phyloP scores from a whole-genome alignment of 164 flowering plant genomes.

The Taxillus chinensis region DNA sequence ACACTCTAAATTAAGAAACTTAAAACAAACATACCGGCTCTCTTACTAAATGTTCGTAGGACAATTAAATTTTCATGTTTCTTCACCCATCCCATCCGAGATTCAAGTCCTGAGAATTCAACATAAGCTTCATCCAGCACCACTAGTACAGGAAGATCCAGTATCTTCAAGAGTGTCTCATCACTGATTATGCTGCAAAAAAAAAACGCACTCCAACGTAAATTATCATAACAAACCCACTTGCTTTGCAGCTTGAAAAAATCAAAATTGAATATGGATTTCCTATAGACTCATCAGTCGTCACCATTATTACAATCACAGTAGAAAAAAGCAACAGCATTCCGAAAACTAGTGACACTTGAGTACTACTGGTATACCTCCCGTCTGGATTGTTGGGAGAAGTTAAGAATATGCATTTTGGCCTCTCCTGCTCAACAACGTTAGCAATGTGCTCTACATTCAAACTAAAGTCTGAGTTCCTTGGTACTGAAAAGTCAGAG shows the following conservation, averaged over 20 bases:
- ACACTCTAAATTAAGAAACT: not conserved
- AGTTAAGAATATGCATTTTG: slow-evolving; percentile 90
- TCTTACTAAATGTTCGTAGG: slow-evolving; percentile 92
- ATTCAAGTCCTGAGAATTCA: slow-evolving; percentile 80
- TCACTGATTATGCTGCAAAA: slow-evolving; percentile 67
- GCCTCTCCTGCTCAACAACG: slow-evolving; percentile 68
- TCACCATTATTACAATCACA: too few relatives aligned
- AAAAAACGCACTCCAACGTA: too few relatives aligned
- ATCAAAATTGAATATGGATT: too few relatives aligned
- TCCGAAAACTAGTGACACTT: too few relatives aligned
- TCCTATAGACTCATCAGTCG: too few relatives aligned
- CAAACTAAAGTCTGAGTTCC: slow-evolving; percentile 80
- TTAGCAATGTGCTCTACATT: slow-evolving; percentile 56
- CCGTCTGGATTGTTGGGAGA: slow-evolving; percentile 99
- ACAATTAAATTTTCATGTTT: slow-evolving; percentile 83
- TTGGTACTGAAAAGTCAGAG: slow-evolving; percentile 49
- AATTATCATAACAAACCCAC: too few relatives aligned
- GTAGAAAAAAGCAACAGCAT: too few relatives aligned
- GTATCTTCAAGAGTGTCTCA: slow-evolving; percentile 68
- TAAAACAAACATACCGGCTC: slow-evolving; percentile 63
- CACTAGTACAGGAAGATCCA: slow-evolving; percentile 76
- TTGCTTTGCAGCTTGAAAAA: too few relatives aligned
- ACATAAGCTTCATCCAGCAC: slow-evolving; percentile 97
- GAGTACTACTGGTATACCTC: slow-evolving; percentile 36
- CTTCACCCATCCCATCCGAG: slow-evolving; percentile 93